Evolutionary conservation across 305 asterid species (phyloP).

Genomic region (Solanum hybrid): DNA sequence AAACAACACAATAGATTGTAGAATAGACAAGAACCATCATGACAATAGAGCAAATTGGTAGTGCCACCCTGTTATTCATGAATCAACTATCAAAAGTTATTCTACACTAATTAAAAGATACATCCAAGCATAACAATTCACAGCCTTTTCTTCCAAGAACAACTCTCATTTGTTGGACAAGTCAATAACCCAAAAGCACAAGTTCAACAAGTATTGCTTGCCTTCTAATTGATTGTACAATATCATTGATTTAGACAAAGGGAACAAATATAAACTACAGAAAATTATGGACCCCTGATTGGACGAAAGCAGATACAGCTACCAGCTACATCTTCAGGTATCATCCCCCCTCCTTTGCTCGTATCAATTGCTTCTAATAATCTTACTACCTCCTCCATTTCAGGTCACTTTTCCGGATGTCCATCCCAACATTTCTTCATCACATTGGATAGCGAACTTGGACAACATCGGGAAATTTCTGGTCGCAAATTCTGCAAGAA

Average conservation of each 20-base stretch:
- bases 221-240: neutral
- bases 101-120: neutral
- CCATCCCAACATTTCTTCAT: constrained; percentile 76
- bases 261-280: neutral
- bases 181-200: neutral
- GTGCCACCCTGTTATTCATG: neutral
- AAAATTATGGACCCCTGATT: constrained; percentile 39
- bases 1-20: neutral
- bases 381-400: constrained; percentile 66
- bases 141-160: neutral
- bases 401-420: constrained; percentile 50
- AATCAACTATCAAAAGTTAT: neutral
- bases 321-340: constrained; percentile 47
- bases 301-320: constrained; percentile 65
- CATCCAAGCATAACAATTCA: neutral
- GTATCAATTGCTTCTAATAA: constrained; percentile 59
- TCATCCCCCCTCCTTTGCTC: constrained; percentile 77
- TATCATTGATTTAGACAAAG: neutral
- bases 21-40: neutral
- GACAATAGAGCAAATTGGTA: neutral
- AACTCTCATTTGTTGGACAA: neutral
- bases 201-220: neutral
- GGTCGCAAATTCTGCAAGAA: constrained; percentile 40
- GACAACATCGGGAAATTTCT: constrained; percentile 65
- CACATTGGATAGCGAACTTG: constrained; percentile 38